phyloP scores from a whole-genome alignment of 2,329 filamentous ascomycete genomes.

The Colletotrichum lentis region DNA sequence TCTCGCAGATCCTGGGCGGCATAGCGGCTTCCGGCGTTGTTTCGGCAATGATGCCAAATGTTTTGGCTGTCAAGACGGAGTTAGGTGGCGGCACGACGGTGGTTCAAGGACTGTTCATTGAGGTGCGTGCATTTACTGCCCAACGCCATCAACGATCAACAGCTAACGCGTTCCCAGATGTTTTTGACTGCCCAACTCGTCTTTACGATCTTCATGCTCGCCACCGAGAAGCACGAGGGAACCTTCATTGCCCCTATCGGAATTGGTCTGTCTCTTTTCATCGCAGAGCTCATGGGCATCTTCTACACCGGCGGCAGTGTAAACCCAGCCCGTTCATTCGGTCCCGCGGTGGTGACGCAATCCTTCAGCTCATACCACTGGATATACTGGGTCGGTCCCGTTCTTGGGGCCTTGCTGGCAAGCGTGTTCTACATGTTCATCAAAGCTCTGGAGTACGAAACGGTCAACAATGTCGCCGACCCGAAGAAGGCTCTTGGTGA shows the following conservation, averaged over 20 bases:
- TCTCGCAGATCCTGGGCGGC: constrained; percentile 59
- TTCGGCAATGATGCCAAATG: neutral
- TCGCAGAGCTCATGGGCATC: constrained; percentile 41
- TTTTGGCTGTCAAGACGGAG: neutral
- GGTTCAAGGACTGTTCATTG: constrained; percentile 54
- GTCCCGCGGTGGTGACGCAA: constrained; percentile 53
- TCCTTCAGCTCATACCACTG: constrained; percentile 59
- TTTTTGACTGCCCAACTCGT: constrained; percentile 71
- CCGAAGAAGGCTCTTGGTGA: neutral
- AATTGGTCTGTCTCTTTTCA: constrained; percentile 74
- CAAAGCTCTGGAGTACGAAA: neutral
- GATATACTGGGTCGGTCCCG: constrained; percentile 53
- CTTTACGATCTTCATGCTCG: constrained; percentile 73
- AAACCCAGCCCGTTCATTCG: constrained; percentile 61
- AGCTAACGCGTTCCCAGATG: constrained; percentile 67
- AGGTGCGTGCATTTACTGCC: constrained; percentile 45
- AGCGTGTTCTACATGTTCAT: constrained; percentile 1
- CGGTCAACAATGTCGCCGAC: neutral
- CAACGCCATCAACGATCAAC: constrained; percentile 52
- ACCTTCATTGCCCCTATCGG: constrained; percentile 76
- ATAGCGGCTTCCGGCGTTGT: constrained; percentile 45
- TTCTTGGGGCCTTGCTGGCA: neutral
- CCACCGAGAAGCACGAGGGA: constrained; percentile 75
- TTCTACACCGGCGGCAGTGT: constrained; percentile 59
- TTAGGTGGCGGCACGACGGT: constrained; percentile 56